Evolutionary conservation across 106 monocot genomes (phyloP).

Genomic region (Platanthera guangdongensis): DNA sequence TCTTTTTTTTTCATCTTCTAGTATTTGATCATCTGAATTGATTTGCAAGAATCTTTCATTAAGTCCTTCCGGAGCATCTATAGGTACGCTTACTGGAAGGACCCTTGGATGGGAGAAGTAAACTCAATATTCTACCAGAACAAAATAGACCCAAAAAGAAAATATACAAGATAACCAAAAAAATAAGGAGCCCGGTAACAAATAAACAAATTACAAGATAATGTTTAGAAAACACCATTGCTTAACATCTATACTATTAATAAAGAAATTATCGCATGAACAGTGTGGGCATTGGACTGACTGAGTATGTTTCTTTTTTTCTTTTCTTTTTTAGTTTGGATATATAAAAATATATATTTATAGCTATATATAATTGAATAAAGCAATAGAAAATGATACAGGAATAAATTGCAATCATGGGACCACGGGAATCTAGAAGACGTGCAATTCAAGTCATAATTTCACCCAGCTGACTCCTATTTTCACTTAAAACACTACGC

Average conservation of each 20-base stretch:
- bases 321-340: background rate
- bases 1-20: background rate
- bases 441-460: too few species aligned
- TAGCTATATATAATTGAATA: background rate
- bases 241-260: too few species aligned
- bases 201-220: background rate
- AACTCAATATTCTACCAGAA: background rate
- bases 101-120: background rate
- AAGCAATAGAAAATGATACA: too few species aligned
- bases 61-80: background rate
- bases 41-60: background rate
- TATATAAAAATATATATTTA: background rate
- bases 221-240: background rate
- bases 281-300: too few species aligned
- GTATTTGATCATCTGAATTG: background rate
- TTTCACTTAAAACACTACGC: too few species aligned
- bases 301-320: background rate
- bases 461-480: too few species aligned
- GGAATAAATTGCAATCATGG: too few species aligned
- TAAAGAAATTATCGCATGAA: too few species aligned
- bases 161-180: background rate
- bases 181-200: background rate
- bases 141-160: background rate
- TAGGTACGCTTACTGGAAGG: conserved; percentile 1
- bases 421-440: too few species aligned